Evolutionary conservation across 2,329 filamentous ascomycete species (phyloP).

Genomic region (Xylariaceae sp.): DNA sequence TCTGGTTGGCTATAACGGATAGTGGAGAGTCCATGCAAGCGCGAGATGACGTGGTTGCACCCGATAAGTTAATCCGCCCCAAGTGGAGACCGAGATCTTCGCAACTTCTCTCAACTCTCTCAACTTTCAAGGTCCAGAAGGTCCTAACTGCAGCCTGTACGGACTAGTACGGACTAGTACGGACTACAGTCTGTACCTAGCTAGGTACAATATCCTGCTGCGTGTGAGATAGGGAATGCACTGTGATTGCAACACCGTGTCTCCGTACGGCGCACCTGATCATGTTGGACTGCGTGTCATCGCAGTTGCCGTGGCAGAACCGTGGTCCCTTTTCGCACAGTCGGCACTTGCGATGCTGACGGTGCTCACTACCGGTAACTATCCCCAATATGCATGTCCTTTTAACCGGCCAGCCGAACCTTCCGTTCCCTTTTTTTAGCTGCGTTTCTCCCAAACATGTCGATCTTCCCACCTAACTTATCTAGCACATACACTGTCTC

Average conservation of each 20-base stretch:
- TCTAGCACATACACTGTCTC: no score
- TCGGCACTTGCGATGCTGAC: no score
- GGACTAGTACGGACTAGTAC: no score
- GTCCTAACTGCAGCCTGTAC: no score
- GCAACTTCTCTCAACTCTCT: no score
- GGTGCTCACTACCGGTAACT: no score
- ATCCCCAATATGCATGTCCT: no score
- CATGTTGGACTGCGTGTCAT: slow-evolving; percentile 31
- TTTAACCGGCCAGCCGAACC: no score
- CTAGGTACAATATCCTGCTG: not conserved
- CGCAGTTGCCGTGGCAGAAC: slow-evolving; percentile 11
- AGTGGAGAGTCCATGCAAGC: slow-evolving; percentile 21
- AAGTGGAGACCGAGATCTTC: not conserved
- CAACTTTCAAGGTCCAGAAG: no score
- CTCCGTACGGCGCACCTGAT: slow-evolving; percentile 25
- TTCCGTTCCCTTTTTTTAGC: no score
- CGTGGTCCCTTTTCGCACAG: slow-evolving; percentile 18
- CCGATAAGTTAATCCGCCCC: slow-evolving; percentile 17
- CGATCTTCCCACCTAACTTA: no score
- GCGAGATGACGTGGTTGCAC: slow-evolving; percentile 28
- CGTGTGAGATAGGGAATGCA: not conserved
- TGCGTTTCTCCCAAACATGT: no score
- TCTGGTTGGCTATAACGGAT: slow-evolving; percentile 16
- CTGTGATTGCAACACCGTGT: not conserved
- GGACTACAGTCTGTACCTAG: not conserved